Evolutionary conservation across 2,329 filamentous ascomycete species (phyloP).

Genomic region (Salinomyces thailandicus): DNA sequence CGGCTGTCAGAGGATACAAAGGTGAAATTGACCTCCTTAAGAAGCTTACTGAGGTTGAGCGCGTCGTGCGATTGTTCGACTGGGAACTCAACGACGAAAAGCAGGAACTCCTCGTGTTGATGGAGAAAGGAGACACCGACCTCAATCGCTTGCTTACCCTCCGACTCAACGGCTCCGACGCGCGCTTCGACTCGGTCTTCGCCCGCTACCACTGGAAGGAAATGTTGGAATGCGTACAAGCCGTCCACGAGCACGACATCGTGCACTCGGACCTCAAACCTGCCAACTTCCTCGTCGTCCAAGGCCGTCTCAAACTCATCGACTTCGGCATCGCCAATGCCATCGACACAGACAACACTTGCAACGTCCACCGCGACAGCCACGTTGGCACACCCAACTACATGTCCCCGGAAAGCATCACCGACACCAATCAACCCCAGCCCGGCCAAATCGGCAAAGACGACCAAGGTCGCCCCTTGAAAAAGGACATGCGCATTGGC

Average conservation of each 20-base stretch:
- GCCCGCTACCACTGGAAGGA: conserved; percentile 99
- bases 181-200: conserved; percentile 76
- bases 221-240: conserved; percentile 90
- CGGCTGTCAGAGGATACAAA: conserved; percentile 75
- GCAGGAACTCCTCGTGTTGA: conserved; percentile 77
- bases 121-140: conserved; percentile 95
- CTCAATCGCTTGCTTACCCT: conserved; percentile 74
- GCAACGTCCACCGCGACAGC: conserved; percentile 92
- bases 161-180: conserved; percentile 55
- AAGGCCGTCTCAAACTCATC: conserved; percentile 85
- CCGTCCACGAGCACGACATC: conserved; percentile 82
- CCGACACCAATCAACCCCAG: conserved; percentile 63
- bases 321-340: conserved; percentile 98
- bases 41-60: conserved; percentile 71
- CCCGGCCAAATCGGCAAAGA: conserved; percentile 29
- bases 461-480: conserved; percentile 35
- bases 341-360: conserved; percentile 87
- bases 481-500: conserved; percentile 86
- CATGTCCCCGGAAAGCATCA: conserved; percentile 91
- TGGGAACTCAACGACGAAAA: conserved; percentile 92
- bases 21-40: conserved; percentile 88
- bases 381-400: conserved; percentile 96
- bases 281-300: conserved; percentile 88
- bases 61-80: conserved; percentile 83
- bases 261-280: conserved; percentile 97